Percentiles rank a stretch among this genome's conserved stretches.
These are phyloP conservation scores for Kuraishia capsulata DNA, from an alignment of 805 yeast species.

Conservation along the genomic window DNA sequence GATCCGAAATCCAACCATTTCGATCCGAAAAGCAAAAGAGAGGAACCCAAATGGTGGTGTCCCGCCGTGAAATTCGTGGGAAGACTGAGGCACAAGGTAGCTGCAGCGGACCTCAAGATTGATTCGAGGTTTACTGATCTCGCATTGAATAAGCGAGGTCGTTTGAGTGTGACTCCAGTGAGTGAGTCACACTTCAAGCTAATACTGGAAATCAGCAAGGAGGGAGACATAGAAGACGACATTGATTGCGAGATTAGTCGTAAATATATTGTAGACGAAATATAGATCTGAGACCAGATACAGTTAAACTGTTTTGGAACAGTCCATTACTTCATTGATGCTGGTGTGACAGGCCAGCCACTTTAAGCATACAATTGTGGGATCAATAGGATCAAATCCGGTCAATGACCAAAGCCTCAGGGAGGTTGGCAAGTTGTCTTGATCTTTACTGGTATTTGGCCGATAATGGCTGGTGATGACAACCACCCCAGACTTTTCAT, in stretches of 20 bases:
- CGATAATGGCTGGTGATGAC: no score
- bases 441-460: no score
- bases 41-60: constrained; percentile 48
- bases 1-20: constrained; percentile 34
- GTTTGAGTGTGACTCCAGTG: constrained; percentile 46
- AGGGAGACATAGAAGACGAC: constrained; percentile 16
- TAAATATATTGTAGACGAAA: neutral
- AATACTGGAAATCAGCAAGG: constrained; percentile 25
- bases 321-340: no score
- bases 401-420: no score
- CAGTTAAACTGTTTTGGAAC: no score
- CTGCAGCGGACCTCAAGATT: constrained; percentile 28
- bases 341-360: neutral
- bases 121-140: constrained; percentile 25
- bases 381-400: no score
- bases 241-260: constrained; percentile 19
- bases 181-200: constrained; percentile 29
- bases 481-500: no score
- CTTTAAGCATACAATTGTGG: neutral
- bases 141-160: constrained; percentile 36
- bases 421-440: no score
- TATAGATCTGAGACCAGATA: neutral
- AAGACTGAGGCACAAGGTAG: constrained; percentile 31
- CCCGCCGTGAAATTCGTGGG: constrained; percentile 37
- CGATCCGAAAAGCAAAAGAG: constrained; percentile 33